Conservation (phyloP, 129 eudicot species). For the Flaveria sonorensis region DNA sequence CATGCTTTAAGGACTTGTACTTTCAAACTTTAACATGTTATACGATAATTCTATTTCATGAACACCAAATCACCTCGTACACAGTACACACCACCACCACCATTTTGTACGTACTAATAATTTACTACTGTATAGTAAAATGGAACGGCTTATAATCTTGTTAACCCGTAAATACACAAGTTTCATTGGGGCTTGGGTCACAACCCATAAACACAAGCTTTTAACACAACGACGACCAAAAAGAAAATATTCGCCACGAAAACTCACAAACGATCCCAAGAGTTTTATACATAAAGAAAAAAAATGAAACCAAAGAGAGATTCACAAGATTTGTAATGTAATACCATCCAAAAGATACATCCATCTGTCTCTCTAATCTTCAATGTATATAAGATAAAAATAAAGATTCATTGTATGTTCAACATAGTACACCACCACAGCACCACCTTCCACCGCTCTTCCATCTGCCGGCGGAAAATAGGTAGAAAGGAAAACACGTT, state of each 20-base stretch:
- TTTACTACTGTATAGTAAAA: no score
- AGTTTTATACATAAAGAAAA: conserved; percentile 19
- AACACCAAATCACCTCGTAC: no score
- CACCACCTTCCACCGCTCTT: conserved; percentile 22
- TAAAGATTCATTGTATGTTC: conserved; percentile 37
- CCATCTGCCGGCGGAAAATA: conserved; percentile 15
- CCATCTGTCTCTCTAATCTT: conserved; percentile 35
- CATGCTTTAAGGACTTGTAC: no score
- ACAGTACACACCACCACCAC: no score
- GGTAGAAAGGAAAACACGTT: conserved; percentile 15
- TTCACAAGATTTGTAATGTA: conserved; percentile 26
- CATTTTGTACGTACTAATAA: no score
- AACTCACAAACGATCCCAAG: conserved; percentile 15
- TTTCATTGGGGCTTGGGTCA: no score
- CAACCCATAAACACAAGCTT: no score
- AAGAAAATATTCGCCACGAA: conserved; percentile 9
- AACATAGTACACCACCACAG: conserved; percentile 37
- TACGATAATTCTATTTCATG: no score
- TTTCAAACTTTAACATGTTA: no score
- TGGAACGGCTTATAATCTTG: no score
- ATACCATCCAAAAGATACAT: conserved; percentile 29
- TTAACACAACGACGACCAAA: not conserved
- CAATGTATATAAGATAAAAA: conserved; percentile 39
- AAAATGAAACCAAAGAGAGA: not conserved
- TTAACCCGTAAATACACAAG: no score